Percentiles rank a stretch among this genome's conserved stretches.
phyloP scores from a whole-genome alignment of 805 yeast genomes.

The Saturnispora bothae region DNA sequence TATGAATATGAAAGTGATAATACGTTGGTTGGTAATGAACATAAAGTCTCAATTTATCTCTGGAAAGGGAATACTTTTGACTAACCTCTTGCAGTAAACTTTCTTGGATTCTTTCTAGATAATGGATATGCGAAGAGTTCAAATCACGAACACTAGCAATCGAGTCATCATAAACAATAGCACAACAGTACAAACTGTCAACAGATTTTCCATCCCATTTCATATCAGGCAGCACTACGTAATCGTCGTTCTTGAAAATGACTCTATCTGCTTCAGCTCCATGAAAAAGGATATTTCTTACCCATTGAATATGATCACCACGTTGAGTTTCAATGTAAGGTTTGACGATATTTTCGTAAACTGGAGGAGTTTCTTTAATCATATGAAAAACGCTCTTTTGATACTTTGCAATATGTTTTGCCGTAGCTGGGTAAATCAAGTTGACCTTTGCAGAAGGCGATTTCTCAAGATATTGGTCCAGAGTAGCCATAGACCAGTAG shows the following conservation, averaged over 20 bases:
- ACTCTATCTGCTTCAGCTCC: conserved; percentile 81
- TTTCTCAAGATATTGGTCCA: conserved; percentile 35
- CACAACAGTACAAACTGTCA: conserved; percentile 66
- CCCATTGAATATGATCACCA: conserved; percentile 83
- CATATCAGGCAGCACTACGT: conserved; percentile 85
- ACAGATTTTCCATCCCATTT: conserved; percentile 80
- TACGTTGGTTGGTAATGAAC: conserved; percentile 94
- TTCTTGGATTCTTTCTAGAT: conserved; percentile 38
- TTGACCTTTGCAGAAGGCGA: conserved; percentile 61
- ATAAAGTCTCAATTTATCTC: conserved; percentile 60
- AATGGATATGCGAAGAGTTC: conserved; percentile 43
- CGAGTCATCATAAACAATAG: conserved; percentile 60
- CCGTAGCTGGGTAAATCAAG: conserved; percentile 82
- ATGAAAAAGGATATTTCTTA: conserved; percentile 64
- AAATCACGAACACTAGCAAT: conserved; percentile 71
- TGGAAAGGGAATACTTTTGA: conserved; percentile 32
- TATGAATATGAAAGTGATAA: conserved; percentile 90
- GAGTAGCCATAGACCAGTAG: conserved; percentile 54
- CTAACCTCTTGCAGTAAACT: conserved; percentile 41
- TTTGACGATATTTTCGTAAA: conserved; percentile 47
- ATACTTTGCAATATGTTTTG: conserved; percentile 70
- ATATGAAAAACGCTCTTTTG: conserved; percentile 48
- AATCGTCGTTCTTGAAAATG: conserved; percentile 56
- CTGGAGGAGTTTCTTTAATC: conserved; percentile 71
- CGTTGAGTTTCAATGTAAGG: conserved; percentile 73